Evolutionary conservation across 441 rosid species (phyloP), one percentile per base, ranked within the genome.

Genomic region (Corymbia calophylla): DNA sequence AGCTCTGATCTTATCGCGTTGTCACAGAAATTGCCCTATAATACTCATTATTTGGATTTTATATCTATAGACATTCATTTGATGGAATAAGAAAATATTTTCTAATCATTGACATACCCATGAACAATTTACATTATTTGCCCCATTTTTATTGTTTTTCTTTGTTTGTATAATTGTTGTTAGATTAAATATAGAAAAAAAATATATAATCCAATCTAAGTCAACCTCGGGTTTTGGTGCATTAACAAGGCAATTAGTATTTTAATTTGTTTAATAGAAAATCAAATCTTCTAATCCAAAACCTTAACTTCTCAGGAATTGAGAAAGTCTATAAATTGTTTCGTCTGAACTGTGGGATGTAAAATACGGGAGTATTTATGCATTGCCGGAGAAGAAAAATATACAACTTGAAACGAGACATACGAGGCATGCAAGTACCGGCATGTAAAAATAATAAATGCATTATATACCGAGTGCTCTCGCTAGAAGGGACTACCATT

Each of bases 61-160:
- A 1, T 31, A 8, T 31, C 18, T 31, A 31, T 66, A 0, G 39
- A 66, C 12, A 66, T 66, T 66, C 39, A n/a, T n/a, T 15, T 31
- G 39, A n/a, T 66, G 39, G 73, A 1, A 0, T n/a, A n/a, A 66
- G 31, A 31, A 0, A 31, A 62, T 39, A 58, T 0, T 29, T 62
- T 53, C 4, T 29, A 0, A 1, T 13, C 32, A 13, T 62, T 29
- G 0, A 62, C 13, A n/a, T 64, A 64, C 19, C 73, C 73, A 7
- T 2, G 10, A 64, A 64, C 18, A 64, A n/a, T 64, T n/a, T 64
- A 15, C 73, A 64, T 64, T n/a, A 64, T 64, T 58, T 58, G 29
- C 62, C 62, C 62, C 23, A 0, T 35, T 39, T 58, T 58, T 58
- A 58, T 58, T 58, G 2, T 15, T 1, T 64, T 64, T 64, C 5